Evolutionary conservation across 1,284 basidiomycete genomes (phyloP).

Genomic region (Leccinum solheimii): DNA sequence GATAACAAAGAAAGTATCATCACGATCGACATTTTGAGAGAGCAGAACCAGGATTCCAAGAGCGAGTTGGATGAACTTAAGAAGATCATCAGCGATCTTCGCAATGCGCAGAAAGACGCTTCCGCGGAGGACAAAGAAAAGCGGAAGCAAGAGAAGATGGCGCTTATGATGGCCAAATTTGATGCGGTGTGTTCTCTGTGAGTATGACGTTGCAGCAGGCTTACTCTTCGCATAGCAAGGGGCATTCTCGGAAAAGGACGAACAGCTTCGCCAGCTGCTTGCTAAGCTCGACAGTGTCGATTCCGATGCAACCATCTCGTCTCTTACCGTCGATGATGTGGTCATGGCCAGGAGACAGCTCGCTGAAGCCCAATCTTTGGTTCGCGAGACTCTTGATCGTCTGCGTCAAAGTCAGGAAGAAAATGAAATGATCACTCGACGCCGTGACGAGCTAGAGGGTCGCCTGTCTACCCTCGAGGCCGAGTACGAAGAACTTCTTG

Average conservation of each 20-base stretch:
- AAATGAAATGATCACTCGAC: conserved; percentile 80
- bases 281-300: conserved; percentile 82
- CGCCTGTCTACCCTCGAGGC: conserved; percentile 82
- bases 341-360: conserved; percentile 82
- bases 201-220: not conserved
- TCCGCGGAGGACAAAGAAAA: conserved; percentile 96
- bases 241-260: conserved; percentile 91
- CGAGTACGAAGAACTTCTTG: conserved; percentile 95
- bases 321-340: conserved; percentile 76
- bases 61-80: conserved; percentile 90
- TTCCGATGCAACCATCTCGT: conserved; percentile 52
- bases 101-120: conserved; percentile 80
- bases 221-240: conserved; percentile 57
- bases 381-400: conserved; percentile 89
- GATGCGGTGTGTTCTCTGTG: conserved; percentile 67
- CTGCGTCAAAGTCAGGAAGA: conserved; percentile 91
- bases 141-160: conserved; percentile 99
- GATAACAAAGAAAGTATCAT: conserved; percentile 95
- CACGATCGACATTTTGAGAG: conserved; percentile 94
- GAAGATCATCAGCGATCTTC: conserved; percentile 78
- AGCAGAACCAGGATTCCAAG: conserved; percentile 89
- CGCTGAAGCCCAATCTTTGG: conserved; percentile 82
- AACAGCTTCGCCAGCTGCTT: conserved; percentile 82
- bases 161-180: conserved; percentile 99
- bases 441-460: conserved; percentile 87